Evolutionary conservation across 2,329 filamentous ascomycete species (phyloP).

Genomic region (Laburnicola sp.): DNA sequence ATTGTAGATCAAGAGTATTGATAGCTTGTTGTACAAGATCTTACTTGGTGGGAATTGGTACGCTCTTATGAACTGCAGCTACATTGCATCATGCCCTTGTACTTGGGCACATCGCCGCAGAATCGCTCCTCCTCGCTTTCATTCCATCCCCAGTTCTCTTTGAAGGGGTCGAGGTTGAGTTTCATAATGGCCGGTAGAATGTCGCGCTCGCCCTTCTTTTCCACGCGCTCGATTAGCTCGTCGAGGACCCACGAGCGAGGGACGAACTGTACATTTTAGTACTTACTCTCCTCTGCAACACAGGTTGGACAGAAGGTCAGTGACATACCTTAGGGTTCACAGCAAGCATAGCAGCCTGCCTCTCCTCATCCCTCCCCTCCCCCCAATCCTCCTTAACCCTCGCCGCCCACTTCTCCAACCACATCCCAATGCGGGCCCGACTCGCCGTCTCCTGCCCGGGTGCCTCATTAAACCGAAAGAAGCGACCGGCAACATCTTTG

Average conservation of each 20-base stretch:
- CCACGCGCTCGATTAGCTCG: constrained; percentile 86
- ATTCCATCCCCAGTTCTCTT: constrained; percentile 72
- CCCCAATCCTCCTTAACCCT: constrained; percentile 78
- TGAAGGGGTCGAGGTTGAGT: constrained; percentile 81
- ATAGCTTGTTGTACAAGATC: not conserved
- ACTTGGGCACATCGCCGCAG: constrained; percentile 80
- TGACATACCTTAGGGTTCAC: constrained; percentile 75
- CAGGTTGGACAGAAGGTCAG: not conserved
- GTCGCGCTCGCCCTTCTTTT: constrained; percentile 79
- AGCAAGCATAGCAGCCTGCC: constrained; percentile 74
- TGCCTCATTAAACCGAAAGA: constrained; percentile 74
- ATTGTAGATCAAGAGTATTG: not conserved
- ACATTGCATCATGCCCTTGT: constrained; percentile 83
- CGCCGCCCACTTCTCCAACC: constrained; percentile 78
- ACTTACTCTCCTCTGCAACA: not conserved
- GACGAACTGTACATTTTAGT: constrained; percentile 63
- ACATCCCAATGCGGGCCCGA: constrained; percentile 68
- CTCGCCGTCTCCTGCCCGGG: constrained; percentile 63
- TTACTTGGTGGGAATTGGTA: not conserved
- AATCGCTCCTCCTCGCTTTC: constrained; percentile 77
- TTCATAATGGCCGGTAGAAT: constrained; percentile 78
- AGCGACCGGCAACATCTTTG: constrained; percentile 66
- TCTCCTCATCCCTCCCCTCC: constrained; percentile 59
- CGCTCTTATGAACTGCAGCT: constrained; percentile 75
- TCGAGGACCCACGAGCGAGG: constrained; percentile 91